A percentile compares a stretch with the other conserved stretches of the same genome.
phyloP scores from a whole-genome alignment of 306 rosid species.

The Sesbania bispinosa region DNA sequence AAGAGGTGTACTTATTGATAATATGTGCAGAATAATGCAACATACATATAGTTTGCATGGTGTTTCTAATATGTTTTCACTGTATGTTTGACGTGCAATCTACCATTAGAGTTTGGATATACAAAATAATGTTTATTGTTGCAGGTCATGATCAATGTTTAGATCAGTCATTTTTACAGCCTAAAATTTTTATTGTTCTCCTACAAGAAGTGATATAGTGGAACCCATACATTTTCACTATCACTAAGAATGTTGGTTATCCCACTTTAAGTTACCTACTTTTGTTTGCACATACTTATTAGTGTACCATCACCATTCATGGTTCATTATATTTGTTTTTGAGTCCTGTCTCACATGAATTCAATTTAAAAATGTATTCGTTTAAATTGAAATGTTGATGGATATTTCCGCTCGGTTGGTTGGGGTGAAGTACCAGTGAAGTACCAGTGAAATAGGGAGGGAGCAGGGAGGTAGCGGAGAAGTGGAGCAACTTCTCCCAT shows the following conservation, averaged over 20 bases:
- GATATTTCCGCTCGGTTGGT: too few species aligned
- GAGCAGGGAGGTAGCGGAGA: too few species aligned
- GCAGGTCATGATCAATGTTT: background rate
- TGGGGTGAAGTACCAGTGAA: too few species aligned
- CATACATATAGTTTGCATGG: constrained; percentile 12
- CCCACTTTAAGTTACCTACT: background rate
- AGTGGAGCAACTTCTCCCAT: too few species aligned
- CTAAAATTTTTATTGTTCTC: background rate
- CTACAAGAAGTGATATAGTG: background rate
- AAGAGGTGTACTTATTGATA: constrained; percentile 9
- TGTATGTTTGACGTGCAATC: background rate
- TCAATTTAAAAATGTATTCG: background rate
- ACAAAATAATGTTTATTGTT: constrained; percentile 9
- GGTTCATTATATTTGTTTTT: background rate
- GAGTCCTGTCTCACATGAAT: background rate
- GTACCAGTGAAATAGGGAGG: too few species aligned
- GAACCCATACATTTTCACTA: background rate
- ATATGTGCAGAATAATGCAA: constrained; percentile 11
- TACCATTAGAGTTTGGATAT: background rate
- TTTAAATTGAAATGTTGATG: constrained; percentile 1
- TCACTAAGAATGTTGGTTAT: constrained; percentile 9
- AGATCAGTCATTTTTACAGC: constrained; percentile 1
- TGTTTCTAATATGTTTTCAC: constrained; percentile 1
- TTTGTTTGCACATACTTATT: background rate
- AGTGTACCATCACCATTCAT: background rate